Evolutionary conservation across 208 protist species (phyloP).

Genomic region (Crithidia bombi): DNA sequence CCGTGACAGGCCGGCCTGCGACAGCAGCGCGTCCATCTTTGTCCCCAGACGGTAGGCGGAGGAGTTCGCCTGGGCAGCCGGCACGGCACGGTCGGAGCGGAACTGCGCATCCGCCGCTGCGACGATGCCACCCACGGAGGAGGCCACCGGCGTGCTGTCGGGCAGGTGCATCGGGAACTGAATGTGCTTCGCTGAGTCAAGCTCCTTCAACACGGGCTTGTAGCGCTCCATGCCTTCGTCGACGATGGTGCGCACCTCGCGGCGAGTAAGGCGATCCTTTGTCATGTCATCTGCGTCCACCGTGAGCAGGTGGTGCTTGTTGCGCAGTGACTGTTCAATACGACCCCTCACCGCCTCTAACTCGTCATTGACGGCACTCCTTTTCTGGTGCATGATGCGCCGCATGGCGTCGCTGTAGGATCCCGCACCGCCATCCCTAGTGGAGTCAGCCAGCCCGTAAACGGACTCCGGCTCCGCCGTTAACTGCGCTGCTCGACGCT

Average conservation of each 20-base stretch:
- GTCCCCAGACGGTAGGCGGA: conserved; percentile 59
- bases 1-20: conserved; percentile 59
- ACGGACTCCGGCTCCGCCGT: conserved; percentile 73
- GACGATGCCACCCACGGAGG: conserved; percentile 78
- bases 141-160: conserved; percentile 72
- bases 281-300: conserved; percentile 76
- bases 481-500: conserved; percentile 40
- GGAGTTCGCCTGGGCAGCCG: conserved; percentile 25
- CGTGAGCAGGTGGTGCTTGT: conserved; percentile 74
- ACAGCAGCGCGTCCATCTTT: conserved; percentile 62
- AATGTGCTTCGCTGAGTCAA: conserved; percentile 71
- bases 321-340: conserved; percentile 57
- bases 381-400: conserved; percentile 46
- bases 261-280: conserved; percentile 63
- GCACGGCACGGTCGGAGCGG: conserved; percentile 14
- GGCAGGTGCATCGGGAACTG: conserved; percentile 79
- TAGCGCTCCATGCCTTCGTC: conserved; percentile 81
- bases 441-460: conserved; percentile 43
- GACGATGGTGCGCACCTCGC: conserved; percentile 70
- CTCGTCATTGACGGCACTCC: conserved; percentile 25
- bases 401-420: conserved; percentile 56
- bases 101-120: conserved; percentile 49
- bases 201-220: conserved; percentile 69
- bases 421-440: conserved; percentile 29
- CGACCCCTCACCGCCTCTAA: conserved; percentile 38